Base-by-base conservation (phyloP, 345 rosid species). In the Mercurialis annua region DNA sequence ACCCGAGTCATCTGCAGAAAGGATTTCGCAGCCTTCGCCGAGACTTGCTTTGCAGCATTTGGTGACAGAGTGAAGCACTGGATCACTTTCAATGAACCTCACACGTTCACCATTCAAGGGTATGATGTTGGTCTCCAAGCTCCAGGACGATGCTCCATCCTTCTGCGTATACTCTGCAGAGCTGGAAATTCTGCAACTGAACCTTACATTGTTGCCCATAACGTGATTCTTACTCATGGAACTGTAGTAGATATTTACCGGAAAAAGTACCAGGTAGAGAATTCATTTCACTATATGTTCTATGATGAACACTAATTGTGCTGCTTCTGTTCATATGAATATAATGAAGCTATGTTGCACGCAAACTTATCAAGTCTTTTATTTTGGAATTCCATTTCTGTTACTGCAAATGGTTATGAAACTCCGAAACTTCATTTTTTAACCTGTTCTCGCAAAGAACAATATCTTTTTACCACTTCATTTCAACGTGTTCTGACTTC, bases 11-110 rank as follows among this genome's bases (percentile, higher is more conserved):
- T 62, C 66, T 51, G 51, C 81, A 94, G 99, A 80, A 73, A 86
- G 49, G 99, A 90, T 81, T 94, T 81, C 62, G 92, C 94, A 17
- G 53, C 64, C 4, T 90, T 78, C 61, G 96, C 96, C 0, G 97
- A 94, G 78, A 83, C 90, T 15, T 94, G 99, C 71, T 94, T 90
- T 71, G 68, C 84, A 71, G 83, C 80, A 60, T 94, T 90, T 64
- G 99, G 99, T 12, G 97, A 94, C 68, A 81, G 99, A 38, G 97
- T 94, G 58, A 91, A 86, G 78, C 86, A 89, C 14, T 94, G 99
- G 99, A 83, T 87, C 9, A 91, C 94, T 11, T 89, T 94, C 81
- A 93, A 93, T 44, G 99, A 93, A 80, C 99, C 99, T 6, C 91
- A 94, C 48, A 85, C 97, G 30, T 80, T 90, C 33, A 10, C 92